Percentiles rank a stretch among this genome's conserved stretches.
phyloP scores from a whole-genome alignment of 73 alveolate genomes.

The Paramecium primaurelia region DNA sequence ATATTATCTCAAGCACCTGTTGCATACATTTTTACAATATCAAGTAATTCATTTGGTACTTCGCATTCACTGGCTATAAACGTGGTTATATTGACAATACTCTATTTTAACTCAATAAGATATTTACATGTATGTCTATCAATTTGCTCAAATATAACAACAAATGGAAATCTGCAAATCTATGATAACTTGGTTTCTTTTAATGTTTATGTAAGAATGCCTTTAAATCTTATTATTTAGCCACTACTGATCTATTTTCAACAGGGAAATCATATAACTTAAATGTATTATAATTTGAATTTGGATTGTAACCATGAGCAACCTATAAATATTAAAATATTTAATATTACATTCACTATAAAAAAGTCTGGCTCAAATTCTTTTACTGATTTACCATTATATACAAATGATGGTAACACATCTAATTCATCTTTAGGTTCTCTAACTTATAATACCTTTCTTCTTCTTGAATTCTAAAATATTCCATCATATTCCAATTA shows the following conservation, averaged over 20 bases:
- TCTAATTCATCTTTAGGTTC: slow-evolving; percentile 83
- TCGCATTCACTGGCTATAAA: background rate
- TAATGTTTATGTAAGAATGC: slow-evolving; percentile 83
- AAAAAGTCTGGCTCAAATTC: slow-evolving; percentile 99
- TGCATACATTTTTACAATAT: background rate
- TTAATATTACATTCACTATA: slow-evolving; percentile 75
- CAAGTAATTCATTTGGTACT: background rate
- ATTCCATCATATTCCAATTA: slow-evolving; percentile 94
- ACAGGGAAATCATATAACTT: slow-evolving; percentile 95
- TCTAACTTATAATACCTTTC: slow-evolving; percentile 89
- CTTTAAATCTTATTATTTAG: slow-evolving; percentile 68
- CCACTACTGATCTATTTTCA: slow-evolving; percentile 66
- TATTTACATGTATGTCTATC: slow-evolving; percentile 73
- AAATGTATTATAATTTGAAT: slow-evolving; percentile 79
- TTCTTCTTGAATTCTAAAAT: slow-evolving; percentile 84
- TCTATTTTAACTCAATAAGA: background rate
- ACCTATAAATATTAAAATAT: slow-evolving; percentile 30
- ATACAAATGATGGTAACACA: slow-evolving; percentile 86
- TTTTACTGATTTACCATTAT: slow-evolving; percentile 91
- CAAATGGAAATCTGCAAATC: slow-evolving; percentile 89
- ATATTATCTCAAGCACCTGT: background rate
- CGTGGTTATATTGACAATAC: background rate
- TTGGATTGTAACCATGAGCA: slow-evolving; percentile 91
- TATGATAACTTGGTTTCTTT: slow-evolving; percentile 71
- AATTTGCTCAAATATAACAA: slow-evolving; percentile 86